These are phyloP conservation scores for Ustilago bromivora DNA, from an alignment of 1,284 basidiomycete genomes.

Conservation along the genomic window DNA sequence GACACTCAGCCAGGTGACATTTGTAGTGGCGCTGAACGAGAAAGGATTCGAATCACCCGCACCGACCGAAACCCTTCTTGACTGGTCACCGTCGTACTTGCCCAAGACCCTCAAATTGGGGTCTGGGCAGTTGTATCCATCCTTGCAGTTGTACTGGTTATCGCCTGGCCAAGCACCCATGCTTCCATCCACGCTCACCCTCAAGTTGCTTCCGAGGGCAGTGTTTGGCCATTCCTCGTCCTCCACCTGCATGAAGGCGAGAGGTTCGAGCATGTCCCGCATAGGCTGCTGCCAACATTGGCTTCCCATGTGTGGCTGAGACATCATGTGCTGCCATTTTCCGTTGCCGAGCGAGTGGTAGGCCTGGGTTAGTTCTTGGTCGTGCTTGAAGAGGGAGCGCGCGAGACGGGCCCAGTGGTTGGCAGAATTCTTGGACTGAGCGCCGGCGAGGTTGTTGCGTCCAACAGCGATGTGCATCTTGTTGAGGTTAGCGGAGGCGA, in stretches of 20 bases:
- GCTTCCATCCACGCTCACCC: slow-evolving; percentile 31
- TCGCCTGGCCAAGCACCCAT: slow-evolving; percentile 43
- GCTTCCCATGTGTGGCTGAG: slow-evolving; percentile 36
- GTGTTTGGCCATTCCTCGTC: slow-evolving; percentile 26
- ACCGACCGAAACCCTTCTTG: slow-evolving; percentile 28
- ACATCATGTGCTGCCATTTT: slow-evolving; percentile 40
- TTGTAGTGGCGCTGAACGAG: slow-evolving; percentile 22
- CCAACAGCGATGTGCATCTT: slow-evolving; percentile 32
- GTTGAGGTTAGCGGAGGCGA: slow-evolving; percentile 31
- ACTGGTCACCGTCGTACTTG: slow-evolving; percentile 30
- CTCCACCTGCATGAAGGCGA: slow-evolving; percentile 12
- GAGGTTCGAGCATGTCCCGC: slow-evolving; percentile 27
- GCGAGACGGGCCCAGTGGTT: slow-evolving; percentile 22
- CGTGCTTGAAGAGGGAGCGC: slow-evolving; percentile 19
- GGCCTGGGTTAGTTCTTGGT: slow-evolving; percentile 16
- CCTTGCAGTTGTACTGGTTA: slow-evolving; percentile 42
- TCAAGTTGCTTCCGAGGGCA: slow-evolving; percentile 23
- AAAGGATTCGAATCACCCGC: slow-evolving; percentile 23
- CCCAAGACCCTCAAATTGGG: slow-evolving; percentile 11
- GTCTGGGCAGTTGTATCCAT: slow-evolving; percentile 42
- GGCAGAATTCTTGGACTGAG: slow-evolving; percentile 35
- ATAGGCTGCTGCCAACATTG: slow-evolving; percentile 43
- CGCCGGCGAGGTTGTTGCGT: slow-evolving; percentile 30
- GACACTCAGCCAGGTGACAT: slow-evolving; percentile 21
- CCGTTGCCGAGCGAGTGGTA: slow-evolving; percentile 25